phyloP scores from a whole-genome alignment of 441 rosid genomes.

The Gossypium lobatum region DNA sequence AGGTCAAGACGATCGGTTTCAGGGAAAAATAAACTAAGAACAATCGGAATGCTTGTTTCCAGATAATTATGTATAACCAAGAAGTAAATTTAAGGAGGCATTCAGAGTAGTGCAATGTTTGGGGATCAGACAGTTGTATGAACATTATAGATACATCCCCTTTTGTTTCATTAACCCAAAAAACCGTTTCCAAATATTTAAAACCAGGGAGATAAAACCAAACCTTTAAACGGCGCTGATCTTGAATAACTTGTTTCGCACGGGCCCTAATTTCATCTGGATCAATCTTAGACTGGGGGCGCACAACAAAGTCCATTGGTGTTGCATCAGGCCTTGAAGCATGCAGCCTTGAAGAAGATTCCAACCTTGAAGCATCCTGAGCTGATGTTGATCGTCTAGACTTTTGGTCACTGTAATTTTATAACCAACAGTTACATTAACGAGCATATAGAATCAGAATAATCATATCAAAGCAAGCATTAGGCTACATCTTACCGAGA shows the following conservation, averaged over 20 bases:
- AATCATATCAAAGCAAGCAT: not conserved
- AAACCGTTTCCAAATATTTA: not conserved
- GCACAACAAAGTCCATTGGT: constrained; percentile 83
- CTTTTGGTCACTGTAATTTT: constrained; percentile 50
- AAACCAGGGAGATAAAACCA: constrained; percentile 12
- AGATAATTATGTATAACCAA: not conserved
- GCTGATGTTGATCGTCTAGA: constrained; percentile 54
- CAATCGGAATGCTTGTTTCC: not conserved
- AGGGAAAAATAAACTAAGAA: not conserved
- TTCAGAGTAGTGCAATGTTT: not conserved
- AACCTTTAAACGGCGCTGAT: constrained; percentile 91
- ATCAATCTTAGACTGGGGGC: constrained; percentile 94
- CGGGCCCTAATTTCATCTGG: constrained; percentile 82
- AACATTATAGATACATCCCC: not conserved
- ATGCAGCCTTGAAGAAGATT: constrained; percentile 47
- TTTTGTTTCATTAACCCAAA: not conserved
- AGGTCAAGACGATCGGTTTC: not conserved
- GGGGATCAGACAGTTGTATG: not conserved
- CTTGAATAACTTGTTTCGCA: constrained; percentile 72
- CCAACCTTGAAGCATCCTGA: constrained; percentile 72
- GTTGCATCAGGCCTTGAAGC: constrained; percentile 95
- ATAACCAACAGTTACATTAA: constrained; percentile 10
- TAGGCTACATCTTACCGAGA: constrained; percentile 44
- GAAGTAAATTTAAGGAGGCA: not conserved
- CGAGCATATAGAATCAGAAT: not conserved